phyloP scores from a whole-genome alignment of 225 moss, liverwort and hornwort genomes.

The Pleurozium schreberi region DNA sequence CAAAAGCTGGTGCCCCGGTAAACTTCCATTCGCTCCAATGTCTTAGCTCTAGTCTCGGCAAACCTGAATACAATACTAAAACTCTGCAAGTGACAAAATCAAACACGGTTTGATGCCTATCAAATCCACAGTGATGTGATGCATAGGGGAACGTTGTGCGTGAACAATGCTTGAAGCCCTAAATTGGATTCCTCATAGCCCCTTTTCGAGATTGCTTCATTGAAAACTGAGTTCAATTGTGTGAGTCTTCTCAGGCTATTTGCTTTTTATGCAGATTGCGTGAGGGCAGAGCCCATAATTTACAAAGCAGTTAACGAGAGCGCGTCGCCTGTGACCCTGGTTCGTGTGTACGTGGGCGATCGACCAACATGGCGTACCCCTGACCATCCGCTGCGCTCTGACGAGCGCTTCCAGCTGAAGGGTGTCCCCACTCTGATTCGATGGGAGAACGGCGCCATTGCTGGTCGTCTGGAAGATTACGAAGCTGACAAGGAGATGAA shows the following conservation, averaged over 20 bases:
- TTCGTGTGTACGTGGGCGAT: conserved; percentile 84
- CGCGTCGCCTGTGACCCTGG: conserved; percentile 45
- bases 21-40: not conserved
- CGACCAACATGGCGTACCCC: conserved; percentile 58
- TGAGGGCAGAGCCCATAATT: conserved; percentile 82
- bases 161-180: not conserved
- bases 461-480: conserved; percentile 73
- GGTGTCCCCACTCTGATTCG: conserved; percentile 77
- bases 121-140: not conserved
- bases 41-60: not conserved
- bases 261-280: conserved; percentile 63
- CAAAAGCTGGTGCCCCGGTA: conserved; percentile 94
- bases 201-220: not conserved
- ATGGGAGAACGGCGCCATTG: conserved; percentile 73
- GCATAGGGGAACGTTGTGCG: not conserved
- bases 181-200: not conserved
- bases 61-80: not conserved
- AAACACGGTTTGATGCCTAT: not conserved
- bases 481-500: conserved; percentile 69
- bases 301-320: conserved; percentile 61
- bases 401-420: conserved; percentile 54
- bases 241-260: not conserved
- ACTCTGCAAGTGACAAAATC: not conserved
- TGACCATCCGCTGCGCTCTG: conserved; percentile 63
- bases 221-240: not conserved